These are phyloP conservation scores for Neofusicoccum sp. DNA, from an alignment of 2,329 filamentous ascomycete genomes.

Conservation along the genomic window DNA sequence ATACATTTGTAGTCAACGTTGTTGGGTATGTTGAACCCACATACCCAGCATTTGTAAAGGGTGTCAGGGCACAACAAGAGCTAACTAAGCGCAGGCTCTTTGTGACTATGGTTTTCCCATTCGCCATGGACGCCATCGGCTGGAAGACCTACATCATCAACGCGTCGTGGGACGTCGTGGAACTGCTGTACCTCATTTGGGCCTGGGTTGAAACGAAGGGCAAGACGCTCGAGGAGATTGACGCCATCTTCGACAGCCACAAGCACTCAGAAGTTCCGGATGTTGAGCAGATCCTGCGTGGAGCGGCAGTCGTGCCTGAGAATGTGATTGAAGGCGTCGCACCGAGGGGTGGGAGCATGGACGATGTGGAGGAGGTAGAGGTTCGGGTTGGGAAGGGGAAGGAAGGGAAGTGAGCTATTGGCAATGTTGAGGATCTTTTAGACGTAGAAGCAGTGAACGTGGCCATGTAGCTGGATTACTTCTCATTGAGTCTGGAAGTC, in stretches of 20 bases:
- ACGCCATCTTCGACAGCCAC: constrained; percentile 30
- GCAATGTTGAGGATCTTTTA: too few species aligned
- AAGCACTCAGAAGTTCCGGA: constrained; percentile 22
- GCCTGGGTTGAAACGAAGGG: constrained; percentile 36
- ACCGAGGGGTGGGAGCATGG: background rate
- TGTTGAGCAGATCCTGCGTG: constrained; percentile 3
- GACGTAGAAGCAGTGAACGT: too few species aligned
- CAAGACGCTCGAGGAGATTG: constrained; percentile 33
- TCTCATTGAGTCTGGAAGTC: too few species aligned
- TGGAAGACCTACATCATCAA: constrained; percentile 40
- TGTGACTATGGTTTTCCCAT: constrained; percentile 11
- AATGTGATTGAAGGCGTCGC: background rate
- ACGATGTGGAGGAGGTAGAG: background rate
- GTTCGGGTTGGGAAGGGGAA: constrained; percentile 2
- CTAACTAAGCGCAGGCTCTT: background rate
- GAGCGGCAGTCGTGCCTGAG: background rate
- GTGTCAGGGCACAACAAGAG: background rate
- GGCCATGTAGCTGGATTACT: too few species aligned
- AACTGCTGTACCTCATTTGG: constrained; percentile 31
- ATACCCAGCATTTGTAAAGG: too few species aligned
- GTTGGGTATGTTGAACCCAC: background rate
- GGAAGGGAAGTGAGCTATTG: background rate
- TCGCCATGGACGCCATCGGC: constrained; percentile 21
- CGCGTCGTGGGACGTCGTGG: constrained; percentile 32
- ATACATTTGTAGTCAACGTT: constrained; percentile 4